phyloP scores from a whole-genome alignment of 306 rosid species.

The Pterocarpus macrocarpus region DNA sequence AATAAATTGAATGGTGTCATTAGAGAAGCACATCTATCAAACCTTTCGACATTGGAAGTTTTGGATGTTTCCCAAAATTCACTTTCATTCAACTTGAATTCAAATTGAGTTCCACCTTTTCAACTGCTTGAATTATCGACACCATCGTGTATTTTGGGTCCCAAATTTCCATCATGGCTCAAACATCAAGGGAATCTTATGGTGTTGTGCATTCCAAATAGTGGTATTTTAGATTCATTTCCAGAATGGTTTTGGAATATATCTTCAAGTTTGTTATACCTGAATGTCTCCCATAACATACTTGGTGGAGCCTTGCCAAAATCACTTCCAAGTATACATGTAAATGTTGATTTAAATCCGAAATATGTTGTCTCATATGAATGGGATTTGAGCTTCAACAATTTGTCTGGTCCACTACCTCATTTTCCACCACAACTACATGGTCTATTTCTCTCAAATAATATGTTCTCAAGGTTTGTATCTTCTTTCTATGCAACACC shows the following conservation, averaged over 20 bases:
- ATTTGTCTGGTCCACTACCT: constrained; percentile 40
- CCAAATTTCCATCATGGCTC: constrained; percentile 57
- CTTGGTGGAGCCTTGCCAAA: constrained; percentile 39
- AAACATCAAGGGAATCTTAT: constrained; percentile 28
- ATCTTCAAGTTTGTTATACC: not conserved
- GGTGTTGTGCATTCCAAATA: not conserved
- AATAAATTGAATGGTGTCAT: constrained; percentile 6
- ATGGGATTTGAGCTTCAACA: constrained; percentile 44
- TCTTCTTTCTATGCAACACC: too few species aligned
- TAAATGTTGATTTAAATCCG: too few species aligned
- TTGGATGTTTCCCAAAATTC: too few species aligned
- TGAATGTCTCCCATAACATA: constrained; percentile 44
- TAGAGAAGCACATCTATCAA: too few species aligned
- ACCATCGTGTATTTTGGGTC: constrained; percentile 46
- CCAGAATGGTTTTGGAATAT: constrained; percentile 40
- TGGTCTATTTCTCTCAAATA: constrained; percentile 22
- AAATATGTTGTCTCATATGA: too few species aligned
- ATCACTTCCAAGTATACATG: not conserved
- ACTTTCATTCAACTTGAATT: not conserved
- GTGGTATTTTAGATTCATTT: constrained; percentile 35
- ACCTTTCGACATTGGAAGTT: too few species aligned
- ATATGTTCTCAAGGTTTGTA: not conserved
- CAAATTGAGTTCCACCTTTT: constrained; percentile 49
- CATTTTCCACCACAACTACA: not conserved
- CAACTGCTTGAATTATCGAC: not conserved